Percentiles rank a stretch among this genome's conserved stretches.
Conservation (phyloP, 2,329 filamentous ascomycete genomes). For the Aureobasidium sp. region DNA sequence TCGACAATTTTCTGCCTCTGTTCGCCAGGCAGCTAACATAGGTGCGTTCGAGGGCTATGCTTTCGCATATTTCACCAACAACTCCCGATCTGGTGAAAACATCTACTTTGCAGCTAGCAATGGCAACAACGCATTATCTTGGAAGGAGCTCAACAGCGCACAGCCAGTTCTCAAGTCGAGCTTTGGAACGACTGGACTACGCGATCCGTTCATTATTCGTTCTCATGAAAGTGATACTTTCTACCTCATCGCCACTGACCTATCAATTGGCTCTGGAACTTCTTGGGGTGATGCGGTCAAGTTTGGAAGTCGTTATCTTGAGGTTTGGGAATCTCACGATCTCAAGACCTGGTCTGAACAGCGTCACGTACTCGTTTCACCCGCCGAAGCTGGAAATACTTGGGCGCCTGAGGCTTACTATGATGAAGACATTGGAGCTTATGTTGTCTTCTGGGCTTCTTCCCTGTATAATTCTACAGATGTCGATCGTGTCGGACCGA, state of each 20-base stretch:
- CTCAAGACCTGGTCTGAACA: constrained; percentile 46
- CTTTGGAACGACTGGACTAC: constrained; percentile 43
- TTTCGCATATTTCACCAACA: constrained; percentile 47
- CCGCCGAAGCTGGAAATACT: constrained; percentile 45
- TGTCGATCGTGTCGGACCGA: constrained; percentile 33
- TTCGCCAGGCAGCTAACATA: background rate
- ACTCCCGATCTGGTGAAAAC: constrained; percentile 41
- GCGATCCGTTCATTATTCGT: constrained; percentile 49
- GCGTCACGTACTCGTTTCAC: constrained; percentile 44
- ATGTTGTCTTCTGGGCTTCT: constrained; percentile 43
- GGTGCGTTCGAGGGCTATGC: constrained; percentile 35
- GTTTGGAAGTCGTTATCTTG: constrained; percentile 44
- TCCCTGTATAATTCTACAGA: constrained; percentile 40
- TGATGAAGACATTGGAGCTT: constrained; percentile 37
- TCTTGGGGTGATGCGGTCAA: constrained; percentile 45
- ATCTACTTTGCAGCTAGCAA: constrained; percentile 47
- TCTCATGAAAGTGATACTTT: constrained; percentile 46
- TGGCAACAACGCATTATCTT: constrained; percentile 46
- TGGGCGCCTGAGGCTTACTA: constrained; percentile 50
- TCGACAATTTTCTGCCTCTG: background rate
- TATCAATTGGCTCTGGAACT: constrained; percentile 49
- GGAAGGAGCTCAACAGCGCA: constrained; percentile 44
- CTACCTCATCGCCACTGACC: constrained; percentile 46
- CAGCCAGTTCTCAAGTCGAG: constrained; percentile 42
- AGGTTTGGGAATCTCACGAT: constrained; percentile 48